phyloP scores from a whole-genome alignment of 1,284 basidiomycete genomes.

The Boletus sp. region DNA sequence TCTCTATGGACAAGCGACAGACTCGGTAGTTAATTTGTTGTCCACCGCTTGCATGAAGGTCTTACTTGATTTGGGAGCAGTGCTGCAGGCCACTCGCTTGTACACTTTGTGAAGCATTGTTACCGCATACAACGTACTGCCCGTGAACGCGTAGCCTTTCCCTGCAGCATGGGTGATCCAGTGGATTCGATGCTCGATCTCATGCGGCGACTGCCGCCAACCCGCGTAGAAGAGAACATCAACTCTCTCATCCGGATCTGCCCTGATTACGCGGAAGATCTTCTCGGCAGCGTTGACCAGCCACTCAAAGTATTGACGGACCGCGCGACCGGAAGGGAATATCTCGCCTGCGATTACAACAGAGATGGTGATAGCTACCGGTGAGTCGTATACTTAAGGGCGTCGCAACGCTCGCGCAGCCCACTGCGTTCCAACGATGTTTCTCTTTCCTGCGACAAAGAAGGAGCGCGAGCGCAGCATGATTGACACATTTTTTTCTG shows the following conservation, averaged over 20 bases:
- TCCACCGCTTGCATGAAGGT: too few relatives aligned
- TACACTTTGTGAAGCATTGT: not conserved
- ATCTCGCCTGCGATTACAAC: conserved; percentile 97
- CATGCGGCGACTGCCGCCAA: conserved; percentile 91
- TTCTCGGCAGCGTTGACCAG: conserved; percentile 93
- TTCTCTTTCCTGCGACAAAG: not conserved
- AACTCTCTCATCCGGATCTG: conserved; percentile 76
- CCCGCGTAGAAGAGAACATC: conserved; percentile 87
- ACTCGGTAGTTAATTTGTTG: too few relatives aligned
- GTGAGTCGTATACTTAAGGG: conserved; percentile 40
- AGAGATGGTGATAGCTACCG: conserved; percentile 93
- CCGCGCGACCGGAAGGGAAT: conserved; percentile 78
- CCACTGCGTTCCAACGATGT: not conserved
- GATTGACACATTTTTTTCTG: conserved; percentile 8
- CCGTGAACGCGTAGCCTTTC: conserved; percentile 5
- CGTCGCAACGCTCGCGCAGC: too few relatives aligned
- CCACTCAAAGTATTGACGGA: conserved; percentile 84
- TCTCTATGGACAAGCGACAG: not conserved
- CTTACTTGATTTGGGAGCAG: conserved; percentile 14
- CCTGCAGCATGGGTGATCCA: conserved; percentile 58
- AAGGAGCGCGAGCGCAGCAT: not conserved
- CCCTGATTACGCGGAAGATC: conserved; percentile 95
- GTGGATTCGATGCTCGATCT: conserved; percentile 93
- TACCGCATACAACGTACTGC: not conserved
- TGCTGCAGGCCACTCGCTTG: not conserved